Conservation (phyloP, 2,329 filamentous ascomycete genomes). For the Colletotrichum orchidophilum region DNA sequence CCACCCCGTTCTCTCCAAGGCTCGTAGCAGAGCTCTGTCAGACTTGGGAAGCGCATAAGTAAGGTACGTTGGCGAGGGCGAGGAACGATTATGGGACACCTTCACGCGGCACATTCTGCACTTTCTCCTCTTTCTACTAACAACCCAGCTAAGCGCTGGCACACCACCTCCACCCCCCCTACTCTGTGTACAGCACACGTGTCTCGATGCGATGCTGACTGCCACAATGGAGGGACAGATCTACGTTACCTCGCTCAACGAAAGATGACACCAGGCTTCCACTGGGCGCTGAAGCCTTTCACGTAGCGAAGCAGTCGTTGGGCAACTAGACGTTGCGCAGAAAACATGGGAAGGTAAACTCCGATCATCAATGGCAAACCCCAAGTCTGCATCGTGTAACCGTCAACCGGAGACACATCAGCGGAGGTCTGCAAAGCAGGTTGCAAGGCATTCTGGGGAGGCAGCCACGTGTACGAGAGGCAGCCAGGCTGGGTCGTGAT, state of each 20-base stretch:
- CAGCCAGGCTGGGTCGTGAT: not conserved
- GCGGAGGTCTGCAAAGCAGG: not conserved
- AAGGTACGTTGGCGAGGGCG: slow-evolving; percentile 44
- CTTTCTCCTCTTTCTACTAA: too few relatives aligned
- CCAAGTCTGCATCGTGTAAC: not conserved
- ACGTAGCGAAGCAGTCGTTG: not conserved
- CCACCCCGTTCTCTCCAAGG: slow-evolving; percentile 47
- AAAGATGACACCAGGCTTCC: not conserved
- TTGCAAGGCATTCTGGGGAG: not conserved
- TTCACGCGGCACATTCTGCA: too few relatives aligned
- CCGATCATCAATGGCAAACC: not conserved
- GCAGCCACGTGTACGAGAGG: not conserved
- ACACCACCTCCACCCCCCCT: not conserved
- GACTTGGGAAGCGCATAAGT: slow-evolving; percentile 45
- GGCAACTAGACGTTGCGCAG: not conserved
- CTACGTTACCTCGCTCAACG: not conserved
- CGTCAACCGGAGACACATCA: not conserved
- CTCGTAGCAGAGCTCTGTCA: slow-evolving; percentile 50
- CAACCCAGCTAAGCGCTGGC: not conserved
- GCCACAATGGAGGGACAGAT: not conserved
- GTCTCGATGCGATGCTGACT: not conserved
- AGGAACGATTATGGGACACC: too few relatives aligned
- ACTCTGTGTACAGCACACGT: not conserved
- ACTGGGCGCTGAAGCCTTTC: not conserved
- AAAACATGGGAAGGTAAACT: not conserved